phyloP scores from a whole-genome alignment of 208 protist species.

The Trichomonas tenax region DNA sequence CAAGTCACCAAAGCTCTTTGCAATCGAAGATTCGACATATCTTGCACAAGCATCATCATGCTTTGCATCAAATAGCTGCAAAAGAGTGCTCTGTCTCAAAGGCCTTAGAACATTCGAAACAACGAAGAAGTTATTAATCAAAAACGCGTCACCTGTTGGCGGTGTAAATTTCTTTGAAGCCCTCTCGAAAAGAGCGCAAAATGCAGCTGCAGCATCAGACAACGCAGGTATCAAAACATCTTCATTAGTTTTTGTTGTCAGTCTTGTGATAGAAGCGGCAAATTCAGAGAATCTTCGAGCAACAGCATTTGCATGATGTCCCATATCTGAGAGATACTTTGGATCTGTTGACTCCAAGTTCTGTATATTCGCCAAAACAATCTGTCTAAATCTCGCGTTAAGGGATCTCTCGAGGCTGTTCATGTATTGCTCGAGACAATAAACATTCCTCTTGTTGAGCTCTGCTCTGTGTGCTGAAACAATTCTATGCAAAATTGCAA shows the following conservation, averaged over 20 bases:
- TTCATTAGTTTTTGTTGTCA: not conserved
- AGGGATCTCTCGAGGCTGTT: not conserved
- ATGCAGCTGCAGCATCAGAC: not conserved
- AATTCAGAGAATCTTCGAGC: not conserved
- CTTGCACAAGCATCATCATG: not conserved
- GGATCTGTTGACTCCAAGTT: not conserved
- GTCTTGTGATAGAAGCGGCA: not conserved
- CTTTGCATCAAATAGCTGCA: not conserved
- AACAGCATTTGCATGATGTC: not conserved
- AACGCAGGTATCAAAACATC: not conserved
- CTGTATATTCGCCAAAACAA: not conserved
- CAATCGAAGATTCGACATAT: not conserved
- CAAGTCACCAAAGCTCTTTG: not conserved
- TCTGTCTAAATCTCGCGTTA: not conserved
- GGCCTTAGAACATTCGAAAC: not conserved
- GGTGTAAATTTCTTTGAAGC: not conserved
- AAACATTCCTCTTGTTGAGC: not conserved
- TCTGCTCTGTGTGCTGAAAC: not conserved
- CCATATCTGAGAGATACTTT: not conserved
- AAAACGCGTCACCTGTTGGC: not conserved
- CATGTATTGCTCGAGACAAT: not conserved
- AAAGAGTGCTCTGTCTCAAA: not conserved
- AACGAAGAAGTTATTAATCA: slow-evolving; percentile 3
- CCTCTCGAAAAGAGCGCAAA: not conserved
- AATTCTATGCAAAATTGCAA: not conserved